These are phyloP conservation scores for Xylariaceae sp. DNA, from an alignment of 2,329 filamentous ascomycete genomes.

Conservation along the genomic window DNA sequence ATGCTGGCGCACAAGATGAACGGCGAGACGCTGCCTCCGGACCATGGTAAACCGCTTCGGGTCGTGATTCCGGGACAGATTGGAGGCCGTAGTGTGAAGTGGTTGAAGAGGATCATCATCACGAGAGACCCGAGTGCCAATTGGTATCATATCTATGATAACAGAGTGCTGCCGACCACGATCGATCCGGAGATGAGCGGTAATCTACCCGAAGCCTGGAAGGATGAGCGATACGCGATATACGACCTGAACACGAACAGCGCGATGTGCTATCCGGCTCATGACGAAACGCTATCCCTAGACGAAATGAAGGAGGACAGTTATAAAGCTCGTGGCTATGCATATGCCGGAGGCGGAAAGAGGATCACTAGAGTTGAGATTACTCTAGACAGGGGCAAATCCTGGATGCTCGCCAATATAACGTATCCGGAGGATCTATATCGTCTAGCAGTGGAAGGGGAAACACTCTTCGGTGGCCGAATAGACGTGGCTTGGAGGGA, in stretches of 20 bases:
- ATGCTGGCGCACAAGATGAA: slow-evolving; percentile 92
- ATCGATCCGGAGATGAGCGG: slow-evolving; percentile 75
- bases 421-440: slow-evolving; percentile 84
- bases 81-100: slow-evolving; percentile 87
- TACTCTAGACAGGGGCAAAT: slow-evolving; percentile 74
- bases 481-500: slow-evolving; percentile 80
- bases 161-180: slow-evolving; percentile 81
- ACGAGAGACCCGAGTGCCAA: slow-evolving; percentile 78
- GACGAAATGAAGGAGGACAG: slow-evolving; percentile 38
- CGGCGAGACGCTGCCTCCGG: slow-evolving; percentile 69
- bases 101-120: slow-evolving; percentile 76
- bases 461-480: slow-evolving; percentile 66
- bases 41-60: slow-evolving; percentile 80
- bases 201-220: slow-evolving; percentile 72
- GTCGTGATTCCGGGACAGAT: slow-evolving; percentile 87
- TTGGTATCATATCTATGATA: slow-evolving; percentile 95
- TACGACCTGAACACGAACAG: slow-evolving; percentile 89
- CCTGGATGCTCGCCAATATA: slow-evolving; percentile 72
- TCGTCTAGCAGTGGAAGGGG: slow-evolving; percentile 53
- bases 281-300: slow-evolving; percentile 62
- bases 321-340: slow-evolving; percentile 73
- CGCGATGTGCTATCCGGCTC: slow-evolving; percentile 71
- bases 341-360: slow-evolving; percentile 82
- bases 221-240: slow-evolving; percentile 84
- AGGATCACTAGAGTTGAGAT: slow-evolving; percentile 77